These are phyloP conservation scores for Cudoniella acicularis DNA, from an alignment of 495 filamentous ascomycete species.

Conservation along the genomic window DNA sequence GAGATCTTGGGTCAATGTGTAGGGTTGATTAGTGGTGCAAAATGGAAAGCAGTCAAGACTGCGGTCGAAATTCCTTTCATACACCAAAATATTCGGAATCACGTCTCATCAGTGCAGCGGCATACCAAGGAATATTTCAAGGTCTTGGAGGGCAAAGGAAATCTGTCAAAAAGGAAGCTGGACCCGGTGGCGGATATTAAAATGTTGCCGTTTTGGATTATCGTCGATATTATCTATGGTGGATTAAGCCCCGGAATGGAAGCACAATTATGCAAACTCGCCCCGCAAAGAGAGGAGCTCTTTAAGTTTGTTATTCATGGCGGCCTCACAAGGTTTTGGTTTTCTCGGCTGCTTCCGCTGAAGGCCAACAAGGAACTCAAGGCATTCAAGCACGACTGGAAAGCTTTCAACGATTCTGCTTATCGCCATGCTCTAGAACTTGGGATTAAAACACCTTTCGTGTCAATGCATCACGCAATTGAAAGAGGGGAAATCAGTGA, in stretches of 20 bases:
- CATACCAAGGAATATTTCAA: neutral
- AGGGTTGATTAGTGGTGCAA: slow-evolving; percentile 30
- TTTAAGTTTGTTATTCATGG: slow-evolving; percentile 28
- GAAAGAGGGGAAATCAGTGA: slow-evolving; percentile 16
- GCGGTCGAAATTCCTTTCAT: slow-evolving; percentile 10
- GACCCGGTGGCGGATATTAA: slow-evolving; percentile 33
- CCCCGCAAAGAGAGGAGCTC: slow-evolving; percentile 27
- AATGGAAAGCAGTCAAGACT: slow-evolving; percentile 19
- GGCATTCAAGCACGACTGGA: slow-evolving; percentile 24
- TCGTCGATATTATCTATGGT: slow-evolving; percentile 35
- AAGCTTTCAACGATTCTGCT: slow-evolving; percentile 19
- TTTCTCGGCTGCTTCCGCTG: slow-evolving; percentile 23
- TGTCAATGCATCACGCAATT: slow-evolving; percentile 23
- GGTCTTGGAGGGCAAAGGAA: neutral
- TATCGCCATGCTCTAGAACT: slow-evolving; percentile 2
- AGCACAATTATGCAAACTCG: slow-evolving; percentile 16
- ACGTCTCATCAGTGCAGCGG: neutral
- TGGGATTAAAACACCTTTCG: slow-evolving; percentile 10
- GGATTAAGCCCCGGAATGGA: slow-evolving; percentile 15
- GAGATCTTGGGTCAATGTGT: slow-evolving; percentile 36
- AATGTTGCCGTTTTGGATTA: slow-evolving; percentile 33
- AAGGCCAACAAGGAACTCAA: slow-evolving; percentile 15
- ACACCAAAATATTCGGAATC: neutral
- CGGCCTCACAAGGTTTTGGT: slow-evolving; percentile 26
- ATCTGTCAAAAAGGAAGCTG: slow-evolving; percentile 5